phyloP scores from a whole-genome alignment of 768 basidiomycete species.

The Boletus pseudopeckii region DNA sequence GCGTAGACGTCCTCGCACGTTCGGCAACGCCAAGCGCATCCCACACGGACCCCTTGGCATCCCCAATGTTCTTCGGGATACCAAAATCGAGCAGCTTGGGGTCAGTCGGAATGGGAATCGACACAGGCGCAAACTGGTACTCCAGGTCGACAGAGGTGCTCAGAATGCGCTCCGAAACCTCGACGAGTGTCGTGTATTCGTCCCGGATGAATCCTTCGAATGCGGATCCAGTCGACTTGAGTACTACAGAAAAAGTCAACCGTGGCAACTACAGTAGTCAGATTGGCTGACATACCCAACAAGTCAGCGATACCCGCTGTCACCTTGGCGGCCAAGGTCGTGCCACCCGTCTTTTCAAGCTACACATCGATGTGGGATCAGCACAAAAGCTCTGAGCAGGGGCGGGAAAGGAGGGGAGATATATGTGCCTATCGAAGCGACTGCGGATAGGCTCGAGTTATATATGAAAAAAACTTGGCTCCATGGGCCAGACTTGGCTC shows the following conservation, averaged over 20 bases:
- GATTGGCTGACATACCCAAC: slow-evolving; percentile 50
- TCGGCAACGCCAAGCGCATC: slow-evolving; percentile 51
- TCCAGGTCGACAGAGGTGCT: slow-evolving; percentile 80
- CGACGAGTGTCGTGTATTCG: slow-evolving; percentile 82
- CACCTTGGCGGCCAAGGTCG: slow-evolving; percentile 58
- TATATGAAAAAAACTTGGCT: slow-evolving; percentile 12
- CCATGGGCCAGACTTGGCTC: slow-evolving; percentile 18
- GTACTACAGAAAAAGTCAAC: slow-evolving; percentile 44
- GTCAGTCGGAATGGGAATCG: slow-evolving; percentile 47
- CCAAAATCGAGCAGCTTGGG: slow-evolving; percentile 50
- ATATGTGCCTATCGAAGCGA: not conserved
- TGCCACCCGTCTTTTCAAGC: slow-evolving; percentile 70
- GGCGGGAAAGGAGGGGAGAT: not conserved
- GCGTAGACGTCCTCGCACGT: slow-evolving; percentile 57
- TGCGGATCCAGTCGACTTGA: slow-evolving; percentile 86
- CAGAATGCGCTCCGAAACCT: slow-evolving; percentile 87
- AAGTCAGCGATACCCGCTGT: slow-evolving; percentile 75
- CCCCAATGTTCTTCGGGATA: slow-evolving; percentile 32
- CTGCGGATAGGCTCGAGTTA: slow-evolving; percentile 1
- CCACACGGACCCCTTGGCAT: slow-evolving; percentile 52
- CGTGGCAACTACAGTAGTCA: not conserved
- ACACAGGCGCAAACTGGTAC: slow-evolving; percentile 58
- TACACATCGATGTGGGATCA: slow-evolving; percentile 20
- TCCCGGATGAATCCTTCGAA: slow-evolving; percentile 81
- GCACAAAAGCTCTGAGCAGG: not conserved